Evolutionary conservation across 2,329 filamentous ascomycete species (phyloP).

Genomic region (Dothistroma pini): DNA sequence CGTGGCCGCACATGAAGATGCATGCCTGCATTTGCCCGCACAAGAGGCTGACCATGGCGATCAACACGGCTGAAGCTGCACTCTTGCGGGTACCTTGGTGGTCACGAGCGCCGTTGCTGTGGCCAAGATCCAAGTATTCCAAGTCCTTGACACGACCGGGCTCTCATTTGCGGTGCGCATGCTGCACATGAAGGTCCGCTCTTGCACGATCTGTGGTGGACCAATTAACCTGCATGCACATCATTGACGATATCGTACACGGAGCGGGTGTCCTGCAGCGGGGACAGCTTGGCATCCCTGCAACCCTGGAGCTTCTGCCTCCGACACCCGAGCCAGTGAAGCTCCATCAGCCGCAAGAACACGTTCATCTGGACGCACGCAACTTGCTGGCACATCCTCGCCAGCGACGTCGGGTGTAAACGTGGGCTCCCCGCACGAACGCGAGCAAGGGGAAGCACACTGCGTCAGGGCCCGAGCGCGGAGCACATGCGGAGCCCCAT

Average conservation of each 20-base stretch:
- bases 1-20: not conserved
- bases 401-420: not conserved
- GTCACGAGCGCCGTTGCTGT: not conserved
- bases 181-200: not conserved
- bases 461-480: not conserved
- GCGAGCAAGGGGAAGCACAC: constrained; percentile 5
- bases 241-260: not conserved
- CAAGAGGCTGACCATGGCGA: not conserved
- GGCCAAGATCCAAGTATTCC: not conserved
- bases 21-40: not conserved
- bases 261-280: not conserved
- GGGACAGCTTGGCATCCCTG: constrained; percentile 1
- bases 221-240: constrained; percentile 1
- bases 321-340: not conserved
- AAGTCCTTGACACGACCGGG: not conserved
- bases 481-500: constrained; percentile 3
- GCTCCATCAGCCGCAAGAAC: not conserved
- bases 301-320: not conserved
- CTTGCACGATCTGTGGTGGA: not conserved
- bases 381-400: not conserved
- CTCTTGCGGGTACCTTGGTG: not conserved
- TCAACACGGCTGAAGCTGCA: not conserved
- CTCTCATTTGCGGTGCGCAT: not conserved
- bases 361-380: not conserved
- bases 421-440: constrained; percentile 3